These are phyloP conservation scores for Iberis pinnata DNA, from an alignment of 345 rosid genomes.

Conservation along the genomic window DNA sequence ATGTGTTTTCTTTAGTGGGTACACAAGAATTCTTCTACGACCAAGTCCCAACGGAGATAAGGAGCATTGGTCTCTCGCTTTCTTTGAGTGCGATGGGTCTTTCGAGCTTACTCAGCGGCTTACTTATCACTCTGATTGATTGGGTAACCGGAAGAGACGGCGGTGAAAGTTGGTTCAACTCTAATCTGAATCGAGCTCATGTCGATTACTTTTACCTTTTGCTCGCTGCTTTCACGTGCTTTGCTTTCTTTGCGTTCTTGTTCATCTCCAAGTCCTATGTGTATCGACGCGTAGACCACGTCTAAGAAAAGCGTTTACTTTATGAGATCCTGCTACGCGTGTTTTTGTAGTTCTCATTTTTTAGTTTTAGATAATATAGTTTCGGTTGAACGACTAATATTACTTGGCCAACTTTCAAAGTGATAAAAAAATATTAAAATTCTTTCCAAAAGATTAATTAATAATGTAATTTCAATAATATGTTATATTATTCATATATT, in stretches of 20 bases:
- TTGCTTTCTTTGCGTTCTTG: slow-evolving; percentile 32
- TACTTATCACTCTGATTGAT: slow-evolving; percentile 48
- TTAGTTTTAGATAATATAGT: no score
- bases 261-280: slow-evolving; percentile 38
- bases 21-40: slow-evolving; percentile 86
- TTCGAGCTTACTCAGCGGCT: slow-evolving; percentile 68
- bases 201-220: slow-evolving; percentile 64
- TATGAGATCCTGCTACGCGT: no score
- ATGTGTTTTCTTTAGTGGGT: slow-evolving; percentile 62
- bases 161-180: slow-evolving; percentile 51
- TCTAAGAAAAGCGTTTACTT: no score
- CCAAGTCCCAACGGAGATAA: slow-evolving; percentile 67
- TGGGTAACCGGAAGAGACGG: slow-evolving; percentile 30
- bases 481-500: no score
- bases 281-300: slow-evolving; percentile 27
- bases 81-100: slow-evolving; percentile 56
- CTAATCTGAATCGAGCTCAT: slow-evolving; percentile 58
- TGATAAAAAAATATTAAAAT: no score
- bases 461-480: no score
- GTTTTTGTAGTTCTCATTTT: no score
- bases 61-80: slow-evolving; percentile 79
- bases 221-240: slow-evolving; percentile 44
- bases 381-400: no score
- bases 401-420: no score
- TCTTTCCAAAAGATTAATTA: no score